These are phyloP conservation scores for Candida incommunis DNA, from an alignment of 805 yeast genomes.

Conservation along the genomic window DNA sequence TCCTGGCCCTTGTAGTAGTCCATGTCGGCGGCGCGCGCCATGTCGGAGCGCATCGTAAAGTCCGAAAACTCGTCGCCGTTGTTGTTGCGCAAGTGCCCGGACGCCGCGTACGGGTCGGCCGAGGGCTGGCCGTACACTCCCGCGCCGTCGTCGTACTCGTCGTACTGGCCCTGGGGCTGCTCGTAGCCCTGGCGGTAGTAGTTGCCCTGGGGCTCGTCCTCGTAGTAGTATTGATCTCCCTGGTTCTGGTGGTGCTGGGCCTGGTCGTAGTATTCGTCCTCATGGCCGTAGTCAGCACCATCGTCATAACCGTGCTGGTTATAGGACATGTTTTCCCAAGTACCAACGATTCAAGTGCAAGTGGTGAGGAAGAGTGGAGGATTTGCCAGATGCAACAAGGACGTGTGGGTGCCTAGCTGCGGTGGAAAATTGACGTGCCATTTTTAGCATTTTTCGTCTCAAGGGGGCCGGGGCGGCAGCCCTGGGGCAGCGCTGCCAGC, in stretches of 20 bases:
- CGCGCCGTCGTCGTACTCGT: constrained; percentile 15
- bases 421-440: too few species aligned
- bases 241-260: constrained; percentile 7
- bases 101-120: constrained; percentile 31
- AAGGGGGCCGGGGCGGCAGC: too few species aligned
- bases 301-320: constrained; percentile 11
- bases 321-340: too few species aligned
- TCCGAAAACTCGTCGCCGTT: constrained; percentile 27
- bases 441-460: too few species aligned
- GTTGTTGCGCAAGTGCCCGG: constrained; percentile 13
- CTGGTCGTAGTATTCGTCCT: constrained; percentile 12
- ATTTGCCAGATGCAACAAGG: too few species aligned
- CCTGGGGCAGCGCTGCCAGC: too few species aligned
- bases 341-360: too few species aligned
- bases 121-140: constrained; percentile 26
- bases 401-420: too few species aligned
- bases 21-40: constrained; percentile 22
- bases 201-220: constrained; percentile 26
- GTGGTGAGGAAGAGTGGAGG: too few species aligned
- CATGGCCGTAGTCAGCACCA: constrained; percentile 10
- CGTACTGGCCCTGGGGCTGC: constrained; percentile 23
- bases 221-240: constrained; percentile 16
- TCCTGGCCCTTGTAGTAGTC: constrained; percentile 25
- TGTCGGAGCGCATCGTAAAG: constrained; percentile 29
- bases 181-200: constrained; percentile 27